Evolutionary conservation across 2,329 filamentous ascomycete genomes (phyloP), one percentile per base, ranked within the genome.

Genomic region (Penicillium sp.): DNA sequence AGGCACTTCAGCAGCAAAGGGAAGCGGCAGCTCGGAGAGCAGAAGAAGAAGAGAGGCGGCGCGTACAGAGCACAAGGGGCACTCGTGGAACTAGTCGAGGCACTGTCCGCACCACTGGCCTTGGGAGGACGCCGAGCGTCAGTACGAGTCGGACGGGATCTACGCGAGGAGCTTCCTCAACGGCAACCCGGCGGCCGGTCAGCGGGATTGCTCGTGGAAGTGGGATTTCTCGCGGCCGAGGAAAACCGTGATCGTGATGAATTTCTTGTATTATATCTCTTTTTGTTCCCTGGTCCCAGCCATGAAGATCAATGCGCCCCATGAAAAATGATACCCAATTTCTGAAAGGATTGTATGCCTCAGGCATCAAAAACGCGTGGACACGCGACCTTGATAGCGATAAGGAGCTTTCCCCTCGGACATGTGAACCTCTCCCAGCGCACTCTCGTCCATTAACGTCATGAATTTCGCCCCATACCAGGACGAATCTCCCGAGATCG

Each of bases 391-490:
- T 29, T 26, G 41, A 43, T 43, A 47, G 30, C 27, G 41, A 48
- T 46, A 50, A 53, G 48, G 32, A 47, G 39, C 32, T 41, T 44
- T 11, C 21, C 28, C 42, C 36, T 28, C 27, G 28, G 14, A 30
- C 14, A 23, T 23, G 31, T 39, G 15, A 21, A 18, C 36, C 20
- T 34, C 20, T 35, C 19, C 13, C 42, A 16, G 33, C 42, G 20
- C 25, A 21, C 16, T 34, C 37, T 33, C 38, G 19, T 36, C 34
- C 19, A 21, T 19, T 18, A n/a, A 40, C 45, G 71, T 56, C 40
- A 93, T 93, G 86, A 87, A 96, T 72, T 98, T 97, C 65, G 93
- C 93, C 31, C 93, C 93, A 25, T 98, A 97, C 71, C 93, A 97
- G 73, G 91, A 91, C 67, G 85, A 85, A 33, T 85, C 86, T 11